Conservation (phyloP, 306 rosid genomes). For the Cicer judaicum region DNA sequence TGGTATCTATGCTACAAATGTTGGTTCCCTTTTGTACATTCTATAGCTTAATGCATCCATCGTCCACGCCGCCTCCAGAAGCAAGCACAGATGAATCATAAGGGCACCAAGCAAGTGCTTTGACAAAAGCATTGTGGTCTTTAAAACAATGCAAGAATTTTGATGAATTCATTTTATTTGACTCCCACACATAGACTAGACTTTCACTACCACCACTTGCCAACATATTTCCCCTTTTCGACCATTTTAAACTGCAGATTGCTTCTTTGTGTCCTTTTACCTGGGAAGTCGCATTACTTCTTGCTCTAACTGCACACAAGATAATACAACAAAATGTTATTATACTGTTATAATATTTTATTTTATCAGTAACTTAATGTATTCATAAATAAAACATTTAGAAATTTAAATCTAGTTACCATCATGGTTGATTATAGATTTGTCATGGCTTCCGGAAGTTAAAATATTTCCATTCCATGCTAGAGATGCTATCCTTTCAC, state of each 20-base stretch:
- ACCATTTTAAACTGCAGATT: constrained; percentile 81
- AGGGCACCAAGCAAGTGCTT: constrained; percentile 90
- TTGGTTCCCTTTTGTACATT: constrained; percentile 63
- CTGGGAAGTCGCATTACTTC: constrained; percentile 46
- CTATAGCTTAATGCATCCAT: constrained; percentile 77
- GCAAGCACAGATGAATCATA: constrained; percentile 67
- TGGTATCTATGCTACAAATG: constrained; percentile 60
- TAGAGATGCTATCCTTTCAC: constrained; percentile 53
- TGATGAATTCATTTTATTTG: constrained; percentile 65
- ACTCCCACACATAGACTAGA: constrained; percentile 71
- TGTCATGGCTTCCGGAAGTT: constrained; percentile 86
- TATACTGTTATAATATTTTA: neutral
- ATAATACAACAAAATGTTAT: neutral
- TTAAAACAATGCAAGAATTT: constrained; percentile 64
- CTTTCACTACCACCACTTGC: constrained; percentile 94
- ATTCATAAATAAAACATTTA: neutral
- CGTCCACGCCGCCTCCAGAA: constrained; percentile 81
- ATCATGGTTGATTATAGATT: constrained; percentile 71
- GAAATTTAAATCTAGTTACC: constrained; percentile 44
- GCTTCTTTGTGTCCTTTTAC: constrained; percentile 59
- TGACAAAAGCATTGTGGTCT: constrained; percentile 73
- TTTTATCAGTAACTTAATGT: neutral
- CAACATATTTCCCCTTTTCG: constrained; percentile 65
- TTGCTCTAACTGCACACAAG: constrained; percentile 61
- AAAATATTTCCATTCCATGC: constrained; percentile 69